These are phyloP conservation scores for Penicillium aurantiogriseum DNA, from an alignment of 2,329 filamentous ascomycete species.

Conservation along the genomic window DNA sequence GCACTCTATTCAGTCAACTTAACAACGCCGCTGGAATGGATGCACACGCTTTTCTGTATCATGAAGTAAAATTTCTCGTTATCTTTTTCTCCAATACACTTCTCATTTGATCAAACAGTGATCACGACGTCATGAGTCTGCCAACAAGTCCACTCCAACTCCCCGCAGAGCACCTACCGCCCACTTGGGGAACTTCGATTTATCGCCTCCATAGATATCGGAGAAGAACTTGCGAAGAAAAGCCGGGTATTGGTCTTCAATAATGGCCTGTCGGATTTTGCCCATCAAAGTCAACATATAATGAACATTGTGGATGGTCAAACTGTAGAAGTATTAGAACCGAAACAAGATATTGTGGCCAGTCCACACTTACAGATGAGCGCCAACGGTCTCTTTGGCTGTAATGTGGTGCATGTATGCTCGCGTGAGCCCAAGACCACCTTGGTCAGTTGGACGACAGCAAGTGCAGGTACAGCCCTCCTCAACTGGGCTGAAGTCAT, in stretches of 20 bases:
- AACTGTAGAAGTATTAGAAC: slow-evolving; percentile 47
- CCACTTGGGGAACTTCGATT: slow-evolving; percentile 73
- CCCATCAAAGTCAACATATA: slow-evolving; percentile 86
- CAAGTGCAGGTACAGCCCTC: slow-evolving; percentile 76
- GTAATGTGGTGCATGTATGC: slow-evolving; percentile 91
- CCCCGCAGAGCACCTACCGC: slow-evolving; percentile 72
- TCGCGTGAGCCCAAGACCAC: slow-evolving; percentile 76
- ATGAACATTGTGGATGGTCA: slow-evolving; percentile 95
- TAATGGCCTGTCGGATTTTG: slow-evolving; percentile 69
- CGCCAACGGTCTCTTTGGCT: slow-evolving; percentile 91
- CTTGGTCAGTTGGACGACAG: slow-evolving; percentile 66
- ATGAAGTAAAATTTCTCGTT: neutral
- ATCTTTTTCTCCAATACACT: neutral
- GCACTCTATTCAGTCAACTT: neutral
- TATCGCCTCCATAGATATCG: slow-evolving; percentile 63
- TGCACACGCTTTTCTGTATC: neutral
- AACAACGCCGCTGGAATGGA: neutral
- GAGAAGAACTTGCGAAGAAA: slow-evolving; percentile 78
- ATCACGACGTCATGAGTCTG: slow-evolving; percentile 17
- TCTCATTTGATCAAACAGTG: neutral
- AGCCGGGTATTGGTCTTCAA: slow-evolving; percentile 75
- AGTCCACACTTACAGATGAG: slow-evolving; percentile 55
- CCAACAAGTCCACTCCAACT: slow-evolving; percentile 75
- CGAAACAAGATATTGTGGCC: neutral
- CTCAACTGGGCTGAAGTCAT: slow-evolving; percentile 82